Percentiles rank a stretch among this genome's conserved stretches.
These are phyloP conservation scores for Fusarium haematococcum DNA, from an alignment of 2,329 filamentous ascomycete species.

Conservation along the genomic window DNA sequence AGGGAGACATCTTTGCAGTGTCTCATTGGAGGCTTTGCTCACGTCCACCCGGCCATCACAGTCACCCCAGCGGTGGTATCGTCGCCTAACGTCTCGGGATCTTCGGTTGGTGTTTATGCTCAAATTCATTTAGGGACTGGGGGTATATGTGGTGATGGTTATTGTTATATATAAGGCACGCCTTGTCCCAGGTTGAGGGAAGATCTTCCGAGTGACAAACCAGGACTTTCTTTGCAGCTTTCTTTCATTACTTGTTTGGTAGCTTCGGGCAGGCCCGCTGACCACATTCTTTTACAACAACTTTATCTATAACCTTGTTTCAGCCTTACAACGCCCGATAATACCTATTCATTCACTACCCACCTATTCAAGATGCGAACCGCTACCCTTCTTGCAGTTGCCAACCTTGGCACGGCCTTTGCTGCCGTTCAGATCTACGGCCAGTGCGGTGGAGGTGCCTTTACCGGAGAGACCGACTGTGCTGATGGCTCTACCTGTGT, in stretches of 20 bases:
- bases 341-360: not conserved
- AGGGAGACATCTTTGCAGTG: not conserved
- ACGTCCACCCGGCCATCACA: not conserved
- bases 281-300: constrained; percentile 18
- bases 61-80: not conserved
- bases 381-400: constrained; percentile 27
- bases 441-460: constrained; percentile 33
- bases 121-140: not conserved
- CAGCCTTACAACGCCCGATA: constrained; percentile 2
- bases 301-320: constrained; percentile 10
- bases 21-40: constrained; percentile 18
- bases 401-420: constrained; percentile 35
- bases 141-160: not conserved
- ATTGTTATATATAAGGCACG: constrained; percentile 19
- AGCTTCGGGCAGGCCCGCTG: constrained; percentile 26
- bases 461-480: constrained; percentile 29
- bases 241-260: constrained; percentile 18
- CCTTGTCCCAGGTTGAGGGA: not conserved
- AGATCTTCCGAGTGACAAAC: not conserved
- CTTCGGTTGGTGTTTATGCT: constrained; percentile 1
- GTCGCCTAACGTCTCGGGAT: not conserved
- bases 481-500: constrained; percentile 28
- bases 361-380: constrained; percentile 26
- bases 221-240: constrained; percentile 21
- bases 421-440: constrained; percentile 32